Evolutionary conservation across 345 rosid species (phyloP).

Genomic region (Eutrema japonicum): DNA sequence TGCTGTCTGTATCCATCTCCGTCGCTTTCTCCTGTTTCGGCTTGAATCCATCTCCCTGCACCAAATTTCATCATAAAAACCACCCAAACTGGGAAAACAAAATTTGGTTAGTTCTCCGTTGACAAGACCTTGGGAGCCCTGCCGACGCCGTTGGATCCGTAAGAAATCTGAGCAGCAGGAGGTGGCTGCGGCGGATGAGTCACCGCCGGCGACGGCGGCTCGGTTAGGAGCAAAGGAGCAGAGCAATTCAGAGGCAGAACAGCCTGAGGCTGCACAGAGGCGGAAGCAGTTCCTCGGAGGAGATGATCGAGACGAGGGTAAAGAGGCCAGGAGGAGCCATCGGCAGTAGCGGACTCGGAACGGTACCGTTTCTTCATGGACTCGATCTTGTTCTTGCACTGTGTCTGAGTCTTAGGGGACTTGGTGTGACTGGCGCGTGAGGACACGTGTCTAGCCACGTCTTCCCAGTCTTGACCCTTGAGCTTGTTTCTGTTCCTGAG

Average conservation of each 20-base stretch:
- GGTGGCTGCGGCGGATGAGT: constrained; percentile 45
- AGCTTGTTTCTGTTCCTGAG: constrained; percentile 91
- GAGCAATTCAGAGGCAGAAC: constrained; percentile 39
- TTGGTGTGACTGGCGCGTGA: constrained; percentile 64
- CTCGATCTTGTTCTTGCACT: constrained; percentile 99
- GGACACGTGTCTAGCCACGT: constrained; percentile 78
- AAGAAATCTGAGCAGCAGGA: constrained; percentile 56
- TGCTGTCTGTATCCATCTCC: constrained; percentile 74
- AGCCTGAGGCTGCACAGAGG: constrained; percentile 31
- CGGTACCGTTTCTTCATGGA: constrained; percentile 97
- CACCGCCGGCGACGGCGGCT: constrained; percentile 44
- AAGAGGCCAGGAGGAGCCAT: constrained; percentile 88
- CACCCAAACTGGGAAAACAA: not conserved
- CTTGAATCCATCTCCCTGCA: constrained; percentile 66
- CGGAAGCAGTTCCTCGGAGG: constrained; percentile 61
- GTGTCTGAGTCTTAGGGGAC: constrained; percentile 90
- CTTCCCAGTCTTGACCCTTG: constrained; percentile 98
- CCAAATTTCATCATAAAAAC: not conserved
- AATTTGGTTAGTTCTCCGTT: not conserved
- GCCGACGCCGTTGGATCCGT: constrained; percentile 74
- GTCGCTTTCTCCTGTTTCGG: constrained; percentile 55
- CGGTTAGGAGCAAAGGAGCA: constrained; percentile 54
- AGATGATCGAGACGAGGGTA: constrained; percentile 81
- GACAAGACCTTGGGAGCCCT: constrained; percentile 54
- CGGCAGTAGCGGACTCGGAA: constrained; percentile 77